Conservation (phyloP, 768 basidiomycete genomes). For the Pulveroboletus sp. region DNA sequence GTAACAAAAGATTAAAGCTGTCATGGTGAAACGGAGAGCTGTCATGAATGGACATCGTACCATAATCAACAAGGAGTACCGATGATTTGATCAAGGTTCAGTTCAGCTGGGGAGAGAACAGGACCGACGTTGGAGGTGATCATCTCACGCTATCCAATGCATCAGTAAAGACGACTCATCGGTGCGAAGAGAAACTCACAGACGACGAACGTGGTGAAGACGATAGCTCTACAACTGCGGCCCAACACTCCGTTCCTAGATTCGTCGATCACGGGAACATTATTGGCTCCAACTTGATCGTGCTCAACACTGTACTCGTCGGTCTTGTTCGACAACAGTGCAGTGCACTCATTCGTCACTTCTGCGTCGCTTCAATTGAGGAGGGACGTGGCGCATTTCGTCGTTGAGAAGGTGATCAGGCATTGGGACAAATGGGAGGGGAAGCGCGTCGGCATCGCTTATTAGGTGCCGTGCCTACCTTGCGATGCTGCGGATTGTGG, state of each 20-base stretch:
- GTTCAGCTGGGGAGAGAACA: slow-evolving; percentile 55
- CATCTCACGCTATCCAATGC: slow-evolving; percentile 59
- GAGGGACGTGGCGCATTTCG: slow-evolving; percentile 61
- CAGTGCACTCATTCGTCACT: slow-evolving; percentile 25
- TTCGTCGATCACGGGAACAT: slow-evolving; percentile 25
- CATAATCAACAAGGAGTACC: too few species aligned
- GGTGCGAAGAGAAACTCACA: slow-evolving; percentile 39
- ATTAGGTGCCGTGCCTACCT: slow-evolving; percentile 28
- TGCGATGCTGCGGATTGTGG: too few species aligned
- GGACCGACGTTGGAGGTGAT: slow-evolving; percentile 82
- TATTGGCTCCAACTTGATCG: slow-evolving; percentile 14
- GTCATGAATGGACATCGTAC: too few species aligned
- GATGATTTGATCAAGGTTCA: slow-evolving; percentile 7
- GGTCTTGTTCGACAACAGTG: slow-evolving; percentile 27
- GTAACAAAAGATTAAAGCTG: too few species aligned
- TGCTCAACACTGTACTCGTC: slow-evolving; percentile 10
- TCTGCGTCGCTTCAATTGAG: slow-evolving; percentile 29
- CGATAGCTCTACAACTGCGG: slow-evolving; percentile 61
- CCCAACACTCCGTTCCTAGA: slow-evolving; percentile 33
- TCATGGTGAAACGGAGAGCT: too few species aligned
- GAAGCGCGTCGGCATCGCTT: slow-evolving; percentile 46
- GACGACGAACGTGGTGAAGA: slow-evolving; percentile 45
- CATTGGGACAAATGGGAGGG: slow-evolving; percentile 52
- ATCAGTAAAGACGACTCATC: background rate
- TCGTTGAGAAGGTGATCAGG: slow-evolving; percentile 42